Evolutionary conservation across 805 yeast genomes (phyloP).

Genomic region (Saccharomyces mikatae): DNA sequence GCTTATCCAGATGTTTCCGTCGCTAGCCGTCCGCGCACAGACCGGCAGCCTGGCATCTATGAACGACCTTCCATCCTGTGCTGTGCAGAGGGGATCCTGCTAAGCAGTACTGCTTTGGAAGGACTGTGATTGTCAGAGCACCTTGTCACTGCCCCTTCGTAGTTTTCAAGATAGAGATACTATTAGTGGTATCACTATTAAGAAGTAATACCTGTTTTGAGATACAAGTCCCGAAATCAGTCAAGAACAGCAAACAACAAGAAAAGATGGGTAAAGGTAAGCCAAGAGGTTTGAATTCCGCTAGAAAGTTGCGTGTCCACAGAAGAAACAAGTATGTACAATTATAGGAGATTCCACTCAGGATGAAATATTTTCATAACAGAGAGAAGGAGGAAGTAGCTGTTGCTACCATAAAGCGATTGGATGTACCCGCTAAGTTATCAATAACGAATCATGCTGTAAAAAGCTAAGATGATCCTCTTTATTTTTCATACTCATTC

Average conservation of each 20-base stretch:
- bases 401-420: background rate
- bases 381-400: background rate
- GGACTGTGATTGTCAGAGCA: background rate
- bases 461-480: background rate
- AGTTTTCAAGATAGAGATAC: background rate
- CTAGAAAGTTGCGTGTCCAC: conserved; percentile 98
- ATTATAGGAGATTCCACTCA: background rate
- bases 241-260: background rate
- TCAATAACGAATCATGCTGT: background rate
- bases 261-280: conserved; percentile 91
- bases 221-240: background rate
- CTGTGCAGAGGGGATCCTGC: background rate
- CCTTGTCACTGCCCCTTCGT: background rate
- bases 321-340: conserved; percentile 80
- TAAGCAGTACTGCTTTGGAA: background rate
- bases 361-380: background rate
- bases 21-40: background rate
- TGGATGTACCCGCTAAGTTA: background rate
- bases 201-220: background rate
- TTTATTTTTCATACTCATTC: background rate
- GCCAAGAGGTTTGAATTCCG: conserved; percentile 99
- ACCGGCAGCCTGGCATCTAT: background rate
- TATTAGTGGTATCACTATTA: background rate
- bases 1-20: too few species aligned
- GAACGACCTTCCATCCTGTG: too few species aligned